These are phyloP conservation scores for Tardiomyces digboiensis DNA, from an alignment of 1,139 yeast genomes.

Conservation along the genomic window DNA sequence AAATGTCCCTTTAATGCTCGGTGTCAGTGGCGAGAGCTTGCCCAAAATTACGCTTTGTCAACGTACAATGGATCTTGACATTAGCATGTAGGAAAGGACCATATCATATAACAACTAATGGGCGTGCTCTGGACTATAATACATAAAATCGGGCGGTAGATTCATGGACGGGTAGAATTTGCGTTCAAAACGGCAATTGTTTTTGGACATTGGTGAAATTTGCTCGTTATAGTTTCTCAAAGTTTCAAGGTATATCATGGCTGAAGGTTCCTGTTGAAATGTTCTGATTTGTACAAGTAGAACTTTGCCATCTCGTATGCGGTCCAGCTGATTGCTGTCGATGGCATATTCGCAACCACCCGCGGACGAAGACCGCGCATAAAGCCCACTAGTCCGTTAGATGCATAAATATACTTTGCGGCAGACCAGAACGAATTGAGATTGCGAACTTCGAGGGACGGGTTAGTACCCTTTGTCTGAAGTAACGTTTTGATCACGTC, in stretches of 20 bases:
- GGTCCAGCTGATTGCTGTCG: slow-evolving; percentile 98
- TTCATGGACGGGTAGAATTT: too few relatives aligned
- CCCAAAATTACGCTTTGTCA: background rate
- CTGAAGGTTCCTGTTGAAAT: too few relatives aligned
- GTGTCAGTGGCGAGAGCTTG: background rate
- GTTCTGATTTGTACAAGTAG: slow-evolving; percentile 25
- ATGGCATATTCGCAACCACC: slow-evolving; percentile 87
- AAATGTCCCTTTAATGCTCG: slow-evolving; percentile 7
- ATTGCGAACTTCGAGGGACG: slow-evolving; percentile 37
- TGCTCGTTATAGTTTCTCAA: too few relatives aligned
- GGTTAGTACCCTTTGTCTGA: slow-evolving; percentile 47
- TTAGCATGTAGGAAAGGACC: background rate
- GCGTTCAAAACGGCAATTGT: too few relatives aligned
- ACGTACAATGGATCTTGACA: background rate
- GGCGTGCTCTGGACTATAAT: background rate
- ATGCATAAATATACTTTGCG: slow-evolving; percentile 52
- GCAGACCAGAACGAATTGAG: slow-evolving; percentile 70
- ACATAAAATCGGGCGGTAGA: too few relatives aligned
- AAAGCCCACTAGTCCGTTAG: slow-evolving; percentile 65
- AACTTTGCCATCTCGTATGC: slow-evolving; percentile 97
- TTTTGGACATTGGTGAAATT: too few relatives aligned
- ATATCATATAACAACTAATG: background rate
- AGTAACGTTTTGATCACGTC: slow-evolving; percentile 91
- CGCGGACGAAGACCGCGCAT: slow-evolving; percentile 85
- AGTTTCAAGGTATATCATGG: too few relatives aligned